Percentiles rank a stretch among this genome's conserved stretches.
These are phyloP conservation scores for Panus rudis DNA, from an alignment of 768 basidiomycete genomes.

Conservation along the genomic window DNA sequence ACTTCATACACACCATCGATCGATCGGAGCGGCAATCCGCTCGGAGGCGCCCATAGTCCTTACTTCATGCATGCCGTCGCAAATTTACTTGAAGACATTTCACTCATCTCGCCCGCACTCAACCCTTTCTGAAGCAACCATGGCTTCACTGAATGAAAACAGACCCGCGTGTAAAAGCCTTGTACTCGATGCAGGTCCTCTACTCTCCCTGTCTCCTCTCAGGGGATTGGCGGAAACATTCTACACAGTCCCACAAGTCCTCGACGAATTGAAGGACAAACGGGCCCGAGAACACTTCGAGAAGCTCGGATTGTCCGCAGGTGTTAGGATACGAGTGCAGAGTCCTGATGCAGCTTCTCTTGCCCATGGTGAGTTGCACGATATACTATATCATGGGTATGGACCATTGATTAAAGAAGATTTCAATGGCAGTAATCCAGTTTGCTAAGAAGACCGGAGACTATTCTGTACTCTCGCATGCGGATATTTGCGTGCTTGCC, in stretches of 20 bases:
- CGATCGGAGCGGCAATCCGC: too few species aligned
- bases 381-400: neutral
- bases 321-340: conserved; percentile 66
- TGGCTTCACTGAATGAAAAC: too few species aligned
- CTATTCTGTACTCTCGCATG: conserved; percentile 82
- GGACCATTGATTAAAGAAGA: conserved; percentile 6
- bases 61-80: too few species aligned
- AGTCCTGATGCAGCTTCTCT: conserved; percentile 66
- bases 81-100: too few species aligned
- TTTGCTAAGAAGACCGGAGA: conserved; percentile 96
- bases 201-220: conserved; percentile 83
- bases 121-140: too few species aligned
- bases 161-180: conserved; percentile 61
- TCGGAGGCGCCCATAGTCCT: too few species aligned
- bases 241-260: conserved; percentile 83
- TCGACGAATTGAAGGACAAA: conserved; percentile 85
- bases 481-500: conserved; percentile 88
- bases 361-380: conserved; percentile 41
- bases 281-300: conserved; percentile 84
- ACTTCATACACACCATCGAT: too few species aligned
- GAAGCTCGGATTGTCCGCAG: conserved; percentile 64
- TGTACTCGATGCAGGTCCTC: conserved; percentile 89
- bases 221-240: conserved; percentile 84
- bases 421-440: conserved; percentile 59
- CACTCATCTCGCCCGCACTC: too few species aligned